phyloP scores from a whole-genome alignment of 2,329 filamentous ascomycete genomes.

The Dothideomycetes sp. region DNA sequence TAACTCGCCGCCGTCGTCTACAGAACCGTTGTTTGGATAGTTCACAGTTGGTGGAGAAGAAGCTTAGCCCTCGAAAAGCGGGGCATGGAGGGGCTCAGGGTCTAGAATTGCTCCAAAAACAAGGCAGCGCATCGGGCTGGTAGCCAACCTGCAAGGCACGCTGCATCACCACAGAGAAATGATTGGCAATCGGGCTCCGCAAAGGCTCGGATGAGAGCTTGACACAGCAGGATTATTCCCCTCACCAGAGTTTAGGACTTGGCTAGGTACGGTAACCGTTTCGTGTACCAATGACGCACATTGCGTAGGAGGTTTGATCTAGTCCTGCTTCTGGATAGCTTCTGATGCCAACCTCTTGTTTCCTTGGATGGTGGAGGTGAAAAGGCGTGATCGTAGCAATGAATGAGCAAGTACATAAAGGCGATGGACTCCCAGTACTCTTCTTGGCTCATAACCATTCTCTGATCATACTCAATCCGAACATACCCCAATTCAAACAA shows the following conservation, averaged over 20 bases:
- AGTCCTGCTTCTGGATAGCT: not conserved
- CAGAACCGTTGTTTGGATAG: too few relatives aligned
- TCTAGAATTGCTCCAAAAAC: not conserved
- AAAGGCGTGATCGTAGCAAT: too few relatives aligned
- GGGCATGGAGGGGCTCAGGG: not conserved
- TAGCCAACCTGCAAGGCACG: not conserved
- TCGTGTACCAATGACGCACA: not conserved
- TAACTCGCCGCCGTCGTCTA: too few relatives aligned
- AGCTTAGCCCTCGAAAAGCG: not conserved
- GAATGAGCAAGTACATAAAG: too few relatives aligned
- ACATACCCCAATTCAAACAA: not conserved
- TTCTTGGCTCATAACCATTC: not conserved
- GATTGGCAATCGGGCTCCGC: not conserved
- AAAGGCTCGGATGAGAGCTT: not conserved
- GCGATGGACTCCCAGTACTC: too few relatives aligned
- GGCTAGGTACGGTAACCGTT: not conserved
- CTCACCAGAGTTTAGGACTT: too few relatives aligned
- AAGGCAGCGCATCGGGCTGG: too few relatives aligned
- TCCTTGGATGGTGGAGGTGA: not conserved
- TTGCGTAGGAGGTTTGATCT: not conserved
- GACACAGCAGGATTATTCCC: not conserved
- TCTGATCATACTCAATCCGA: not conserved
- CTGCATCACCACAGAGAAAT: not conserved
- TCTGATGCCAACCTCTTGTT: not conserved
- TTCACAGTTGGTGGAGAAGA: not conserved